Evolutionary conservation across 495 filamentous ascomycete species (phyloP).

Genomic region (Sordaria brevicollis): DNA sequence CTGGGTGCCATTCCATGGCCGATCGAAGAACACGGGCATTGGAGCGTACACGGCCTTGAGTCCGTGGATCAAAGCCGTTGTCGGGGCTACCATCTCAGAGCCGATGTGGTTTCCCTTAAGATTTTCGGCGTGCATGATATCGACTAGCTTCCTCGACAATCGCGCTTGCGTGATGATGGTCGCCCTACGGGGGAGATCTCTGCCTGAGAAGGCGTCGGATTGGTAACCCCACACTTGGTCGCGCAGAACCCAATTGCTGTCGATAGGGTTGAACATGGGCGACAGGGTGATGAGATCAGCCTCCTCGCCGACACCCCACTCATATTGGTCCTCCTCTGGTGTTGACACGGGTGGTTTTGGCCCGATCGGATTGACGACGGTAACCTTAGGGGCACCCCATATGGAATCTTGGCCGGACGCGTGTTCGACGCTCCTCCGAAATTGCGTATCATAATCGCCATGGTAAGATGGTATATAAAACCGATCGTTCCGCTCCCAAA

Average conservation of each 20-base stretch:
- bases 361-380: constrained; percentile 48
- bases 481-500: constrained; percentile 67
- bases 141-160: constrained; percentile 50
- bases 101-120: constrained; percentile 49
- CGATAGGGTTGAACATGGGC: constrained; percentile 57
- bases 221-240: constrained; percentile 54
- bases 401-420: constrained; percentile 36
- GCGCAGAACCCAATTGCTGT: constrained; percentile 52
- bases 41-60: constrained; percentile 60
- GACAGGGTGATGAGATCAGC: constrained; percentile 64
- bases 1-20: constrained; percentile 44
- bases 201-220: constrained; percentile 31
- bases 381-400: constrained; percentile 50
- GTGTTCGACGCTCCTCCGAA: constrained; percentile 40
- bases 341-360: constrained; percentile 44
- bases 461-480: constrained; percentile 60
- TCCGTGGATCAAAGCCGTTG: constrained; percentile 56
- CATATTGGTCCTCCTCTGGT: constrained; percentile 50
- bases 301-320: constrained; percentile 67
- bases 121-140: constrained; percentile 55
- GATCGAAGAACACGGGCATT: constrained; percentile 61
- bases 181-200: constrained; percentile 50
- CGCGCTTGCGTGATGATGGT: constrained; percentile 58
- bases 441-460: constrained; percentile 45
- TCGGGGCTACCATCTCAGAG: constrained; percentile 61